Percentiles rank a stretch among this genome's conserved stretches.
These are phyloP conservation scores for Paecilomyces variotii DNA, from an alignment of 2,329 filamentous ascomycete genomes.

Conservation along the genomic window DNA sequence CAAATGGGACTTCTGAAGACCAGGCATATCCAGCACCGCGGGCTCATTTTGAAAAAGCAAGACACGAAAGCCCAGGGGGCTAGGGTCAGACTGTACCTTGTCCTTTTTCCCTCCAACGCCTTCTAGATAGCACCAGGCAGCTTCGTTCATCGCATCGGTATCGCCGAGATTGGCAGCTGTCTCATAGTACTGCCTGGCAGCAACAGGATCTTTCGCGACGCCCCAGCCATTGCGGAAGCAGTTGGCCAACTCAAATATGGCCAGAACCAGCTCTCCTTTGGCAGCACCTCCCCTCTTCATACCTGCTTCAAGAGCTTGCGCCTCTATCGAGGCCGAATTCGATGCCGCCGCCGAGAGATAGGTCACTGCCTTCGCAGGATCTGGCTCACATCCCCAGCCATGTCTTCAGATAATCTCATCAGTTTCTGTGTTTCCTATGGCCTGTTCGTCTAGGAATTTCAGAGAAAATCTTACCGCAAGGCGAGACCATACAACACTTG, in stretches of 20 bases:
- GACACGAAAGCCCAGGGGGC: slow-evolving; percentile 1
- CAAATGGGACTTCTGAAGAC: neutral
- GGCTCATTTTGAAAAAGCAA: neutral
- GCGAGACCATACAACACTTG: slow-evolving; percentile 95
- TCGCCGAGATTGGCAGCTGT: slow-evolving; percentile 95
- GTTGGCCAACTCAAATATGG: slow-evolving; percentile 78
- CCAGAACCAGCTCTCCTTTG: slow-evolving; percentile 91
- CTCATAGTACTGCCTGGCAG: slow-evolving; percentile 88
- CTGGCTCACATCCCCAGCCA: slow-evolving; percentile 77
- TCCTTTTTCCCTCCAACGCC: slow-evolving; percentile 98
- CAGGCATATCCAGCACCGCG: neutral
- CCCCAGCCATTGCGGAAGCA: slow-evolving; percentile 92
- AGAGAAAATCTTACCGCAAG: slow-evolving; percentile 53
- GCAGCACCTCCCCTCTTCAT: slow-evolving; percentile 89
- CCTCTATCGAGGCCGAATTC: slow-evolving; percentile 81
- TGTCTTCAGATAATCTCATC: slow-evolving; percentile 51
- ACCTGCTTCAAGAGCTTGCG: slow-evolving; percentile 74
- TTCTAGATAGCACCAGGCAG: slow-evolving; percentile 89
- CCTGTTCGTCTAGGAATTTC: neutral
- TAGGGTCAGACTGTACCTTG: slow-evolving; percentile 62
- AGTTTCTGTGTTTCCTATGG: neutral
- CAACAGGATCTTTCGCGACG: slow-evolving; percentile 73
- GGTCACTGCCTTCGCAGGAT: slow-evolving; percentile 65
- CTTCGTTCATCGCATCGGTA: slow-evolving; percentile 95
- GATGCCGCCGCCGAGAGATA: slow-evolving; percentile 84